These are phyloP conservation scores for Phytophthora nicotianae DNA, from an alignment of 352 stramenopile genomes.

Conservation along the genomic window DNA sequence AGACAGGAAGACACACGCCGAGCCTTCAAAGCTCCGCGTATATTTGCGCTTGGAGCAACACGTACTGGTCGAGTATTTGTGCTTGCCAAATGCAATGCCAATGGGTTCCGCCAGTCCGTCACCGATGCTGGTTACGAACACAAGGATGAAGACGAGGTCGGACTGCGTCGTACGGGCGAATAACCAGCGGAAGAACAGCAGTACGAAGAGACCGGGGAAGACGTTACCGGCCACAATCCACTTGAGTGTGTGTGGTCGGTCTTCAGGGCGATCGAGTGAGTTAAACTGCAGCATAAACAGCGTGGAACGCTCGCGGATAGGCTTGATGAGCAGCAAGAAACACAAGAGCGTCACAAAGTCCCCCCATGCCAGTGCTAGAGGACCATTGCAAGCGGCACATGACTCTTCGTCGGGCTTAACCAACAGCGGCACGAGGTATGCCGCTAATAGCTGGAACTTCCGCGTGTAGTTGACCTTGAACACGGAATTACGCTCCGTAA, in stretches of 20 bases:
- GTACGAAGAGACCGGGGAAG: constrained; percentile 78
- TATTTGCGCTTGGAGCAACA: constrained; percentile 85
- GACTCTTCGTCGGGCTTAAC: constrained; percentile 62
- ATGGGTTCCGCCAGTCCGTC: constrained; percentile 79
- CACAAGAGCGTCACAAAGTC: constrained; percentile 84
- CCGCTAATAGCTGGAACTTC: constrained; percentile 80
- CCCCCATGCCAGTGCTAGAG: constrained; percentile 75
- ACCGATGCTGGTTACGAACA: constrained; percentile 86
- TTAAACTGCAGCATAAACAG: constrained; percentile 92
- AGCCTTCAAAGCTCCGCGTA: constrained; percentile 80
- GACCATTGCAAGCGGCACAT: constrained; percentile 51
- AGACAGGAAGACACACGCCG: constrained; percentile 77
- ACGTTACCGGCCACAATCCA: constrained; percentile 86
- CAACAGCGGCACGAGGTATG: constrained; percentile 80
- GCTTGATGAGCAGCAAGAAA: constrained; percentile 87
- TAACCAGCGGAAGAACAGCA: constrained; percentile 89
- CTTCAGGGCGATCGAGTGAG: constrained; percentile 82
- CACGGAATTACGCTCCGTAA: constrained; percentile 76
- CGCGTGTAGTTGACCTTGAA: constrained; percentile 91
- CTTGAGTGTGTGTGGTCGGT: constrained; percentile 77
- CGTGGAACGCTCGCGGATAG: constrained; percentile 75
- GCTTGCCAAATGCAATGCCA: constrained; percentile 78
- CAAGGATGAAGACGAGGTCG: constrained; percentile 80
- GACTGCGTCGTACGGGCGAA: constrained; percentile 78
- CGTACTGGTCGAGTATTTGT: constrained; percentile 84